These are phyloP conservation scores for Trichoderma asperellum DNA, from an alignment of 2,329 filamentous ascomycete genomes.

Conservation along the genomic window DNA sequence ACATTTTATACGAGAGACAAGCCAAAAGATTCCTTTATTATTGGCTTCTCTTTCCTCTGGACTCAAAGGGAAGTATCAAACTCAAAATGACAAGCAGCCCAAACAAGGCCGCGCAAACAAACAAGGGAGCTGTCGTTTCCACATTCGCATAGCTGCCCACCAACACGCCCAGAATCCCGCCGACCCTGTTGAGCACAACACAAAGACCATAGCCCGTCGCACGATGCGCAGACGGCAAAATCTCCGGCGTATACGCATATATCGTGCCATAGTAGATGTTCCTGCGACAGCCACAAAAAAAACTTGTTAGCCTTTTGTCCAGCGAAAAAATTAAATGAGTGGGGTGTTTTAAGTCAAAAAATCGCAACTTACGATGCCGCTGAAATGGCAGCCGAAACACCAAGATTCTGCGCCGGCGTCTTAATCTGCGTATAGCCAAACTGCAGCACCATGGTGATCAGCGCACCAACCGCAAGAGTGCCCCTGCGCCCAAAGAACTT, in stretches of 20 bases:
- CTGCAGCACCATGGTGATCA: slow-evolving; percentile 26
- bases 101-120: slow-evolving; percentile 29
- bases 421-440: slow-evolving; percentile 30
- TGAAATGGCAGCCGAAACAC: slow-evolving; percentile 28
- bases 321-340: background rate
- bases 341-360: background rate
- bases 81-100: slow-evolving; percentile 28
- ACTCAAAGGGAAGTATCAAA: slow-evolving; percentile 29
- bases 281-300: background rate
- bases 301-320: background rate
- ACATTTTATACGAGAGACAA: background rate
- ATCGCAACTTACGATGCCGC: slow-evolving; percentile 26
- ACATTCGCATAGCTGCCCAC: slow-evolving; percentile 30
- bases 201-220: slow-evolving; percentile 29
- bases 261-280: slow-evolving; percentile 30
- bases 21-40: background rate
- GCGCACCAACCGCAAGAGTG: slow-evolving; percentile 22
- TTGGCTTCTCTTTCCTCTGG: slow-evolving; percentile 27
- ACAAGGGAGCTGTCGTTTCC: slow-evolving; percentile 28
- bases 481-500: slow-evolving; percentile 26
- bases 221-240: slow-evolving; percentile 28
- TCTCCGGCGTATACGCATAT: slow-evolving; percentile 28
- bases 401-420: slow-evolving; percentile 27
- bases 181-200: slow-evolving; percentile 28
- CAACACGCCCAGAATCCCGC: slow-evolving; percentile 27